Base-by-base conservation (phyloP, 179 eudicot genomes). In the Heliamphora pulchella region DNA sequence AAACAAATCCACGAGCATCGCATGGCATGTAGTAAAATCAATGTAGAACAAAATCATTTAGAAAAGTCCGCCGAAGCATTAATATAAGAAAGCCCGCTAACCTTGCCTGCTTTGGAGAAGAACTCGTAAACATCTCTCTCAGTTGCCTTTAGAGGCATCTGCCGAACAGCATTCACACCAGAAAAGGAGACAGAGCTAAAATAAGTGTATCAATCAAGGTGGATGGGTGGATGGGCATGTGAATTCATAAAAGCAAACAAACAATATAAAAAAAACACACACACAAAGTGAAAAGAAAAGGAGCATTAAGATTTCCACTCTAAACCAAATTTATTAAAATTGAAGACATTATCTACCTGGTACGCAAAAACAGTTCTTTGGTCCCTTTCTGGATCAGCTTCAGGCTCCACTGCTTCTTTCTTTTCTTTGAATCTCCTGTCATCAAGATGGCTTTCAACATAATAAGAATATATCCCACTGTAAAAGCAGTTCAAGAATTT, bases 341-440 rank as follows among this genome's bases (percentile, higher is more conserved):
- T 22, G 71, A 66, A 46, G 46, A 61, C 14, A 71, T 13, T 4
- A 76, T 18, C 57, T 75, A 93, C 98, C 97, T 94, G 98, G 81
- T 91, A 94, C 68, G 97, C 98, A 88, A 94, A 94, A 63, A 94
- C 98, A 47, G 98, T 94, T 81, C 98, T 87, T 81, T 94, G 98
- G 77, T 94, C 98, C 83, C 97, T 86, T 85, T 94, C 97, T 65
- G 98, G 98, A 66, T 94, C 98, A 79, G 89, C 96, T 92, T 91
- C 98, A 70, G 97, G 97, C 84, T 95, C 98, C 55, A 83, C 79
- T n/a, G 87, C 89, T 51, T 92, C 94, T 84, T 89, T 93, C 89
- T 94, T 93, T 39, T 90, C 98, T 82, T 92, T 95, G 81, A 80
- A 89, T 81, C 93, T 90, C 91, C 98, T 95, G 93, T 81, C 80